Evolutionary conservation across 2,329 filamentous ascomycete genomes (phyloP).

Genomic region (Pestalotiopsis sp.): DNA sequence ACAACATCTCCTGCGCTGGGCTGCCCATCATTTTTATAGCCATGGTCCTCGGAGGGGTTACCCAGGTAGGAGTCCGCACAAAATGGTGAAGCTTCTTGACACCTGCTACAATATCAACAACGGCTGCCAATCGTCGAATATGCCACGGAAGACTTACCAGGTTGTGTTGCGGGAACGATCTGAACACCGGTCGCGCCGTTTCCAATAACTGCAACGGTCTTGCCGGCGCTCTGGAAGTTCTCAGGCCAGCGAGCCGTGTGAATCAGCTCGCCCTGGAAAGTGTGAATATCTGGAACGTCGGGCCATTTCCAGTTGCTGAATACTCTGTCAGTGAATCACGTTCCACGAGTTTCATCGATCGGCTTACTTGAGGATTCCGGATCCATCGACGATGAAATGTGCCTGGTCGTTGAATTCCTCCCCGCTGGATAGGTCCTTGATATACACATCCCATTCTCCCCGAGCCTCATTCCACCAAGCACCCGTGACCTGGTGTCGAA

Average conservation of each 20-base stretch:
- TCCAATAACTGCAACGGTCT: constrained; percentile 58
- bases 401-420: constrained; percentile 45
- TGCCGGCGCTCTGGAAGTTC: constrained; percentile 49
- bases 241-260: constrained; percentile 59
- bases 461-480: constrained; percentile 48
- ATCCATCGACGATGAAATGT: constrained; percentile 51
- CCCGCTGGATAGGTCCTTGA: constrained; percentile 40
- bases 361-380: constrained; percentile 53
- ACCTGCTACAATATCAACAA: constrained; percentile 21
- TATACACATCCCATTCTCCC: constrained; percentile 44
- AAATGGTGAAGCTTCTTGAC: constrained; percentile 43
- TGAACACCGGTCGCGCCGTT: constrained; percentile 59
- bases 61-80: constrained; percentile 45
- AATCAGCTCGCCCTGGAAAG: constrained; percentile 50
- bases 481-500: constrained; percentile 41
- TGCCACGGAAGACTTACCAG: constrained; percentile 31
- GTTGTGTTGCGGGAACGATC: constrained; percentile 52
- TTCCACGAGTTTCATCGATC: not conserved
- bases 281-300: constrained; percentile 45
- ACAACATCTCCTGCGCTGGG: constrained; percentile 37
- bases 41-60: constrained; percentile 38
- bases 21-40: constrained; percentile 41
- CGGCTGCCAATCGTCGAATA: not conserved
- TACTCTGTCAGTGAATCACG: not conserved
- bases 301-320: constrained; percentile 56